Base-by-base conservation (phyloP, 345 rosid species). In the Rubroshorea leprosula region DNA sequence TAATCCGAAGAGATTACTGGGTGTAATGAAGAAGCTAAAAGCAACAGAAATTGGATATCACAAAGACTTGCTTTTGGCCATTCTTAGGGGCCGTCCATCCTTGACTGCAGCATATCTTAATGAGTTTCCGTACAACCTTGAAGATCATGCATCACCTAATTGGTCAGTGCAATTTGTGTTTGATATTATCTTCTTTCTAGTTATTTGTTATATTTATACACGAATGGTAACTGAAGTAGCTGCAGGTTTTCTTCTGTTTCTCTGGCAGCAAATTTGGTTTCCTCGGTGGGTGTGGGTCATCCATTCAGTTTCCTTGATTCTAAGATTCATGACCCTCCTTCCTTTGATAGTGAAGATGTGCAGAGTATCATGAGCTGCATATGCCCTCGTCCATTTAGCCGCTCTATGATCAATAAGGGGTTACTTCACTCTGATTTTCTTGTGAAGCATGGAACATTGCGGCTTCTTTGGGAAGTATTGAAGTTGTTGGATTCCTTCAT, bases 101-200 rank as follows among this genome's bases (percentile, higher is more conserved):
- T 82, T 93, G 52, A 83, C 75, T 51, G 80, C 97, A 9, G 83
- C 86, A 52, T 89, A 86, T 70, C 50, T 87, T 80, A 83, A 82
- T 58, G 89, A 87, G 59, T 86, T 87, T 72, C 99, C 96, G 55
- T 93, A 79, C 80, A 89, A 73, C 68, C 80, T 89, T 60, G 94
- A 89, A 70, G 87, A 93, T 80, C 81, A 66, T 65, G 63, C 85
- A 60, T 89, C 97, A 9, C 78, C 86, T 54, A 64, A 68, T 67
- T 93, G 99, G 99, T 89, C 63, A 80, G 89, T 69, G 51, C 52
- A 60, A 58, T 19, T 62, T 55, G 45, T 35, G 39, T 63, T 66
- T 71, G 5, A 49, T 52, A 20, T 55, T 15, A 7, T 49, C 49
- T 16, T 51, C 47, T 55, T 20, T 59, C 13, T 44, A 0, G 16